Evolutionary conservation across 1,284 basidiomycete genomes (phyloP).

Genomic region (Fomitopsis betulina): DNA sequence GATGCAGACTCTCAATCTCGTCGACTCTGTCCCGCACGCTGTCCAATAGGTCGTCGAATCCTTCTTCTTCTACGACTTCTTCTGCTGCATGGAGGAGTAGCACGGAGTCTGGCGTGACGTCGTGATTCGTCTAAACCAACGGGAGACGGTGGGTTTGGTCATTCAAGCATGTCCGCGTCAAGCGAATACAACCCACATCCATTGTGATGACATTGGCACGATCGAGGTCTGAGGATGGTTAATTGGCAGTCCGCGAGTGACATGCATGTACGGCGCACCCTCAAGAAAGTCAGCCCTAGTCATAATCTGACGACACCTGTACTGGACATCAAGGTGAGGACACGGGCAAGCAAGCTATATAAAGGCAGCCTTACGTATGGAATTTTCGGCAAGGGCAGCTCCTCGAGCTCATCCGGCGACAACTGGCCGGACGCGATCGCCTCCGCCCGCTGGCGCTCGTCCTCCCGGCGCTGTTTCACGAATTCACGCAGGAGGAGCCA

Average conservation of each 20-base stretch:
- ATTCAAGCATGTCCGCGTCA: background rate
- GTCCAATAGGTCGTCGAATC: constrained; percentile 70
- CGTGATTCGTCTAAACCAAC: constrained; percentile 54
- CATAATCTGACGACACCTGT: constrained; percentile 73
- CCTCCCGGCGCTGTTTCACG: constrained; percentile 51
- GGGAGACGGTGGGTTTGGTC: constrained; percentile 1
- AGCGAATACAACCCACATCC: constrained; percentile 48
- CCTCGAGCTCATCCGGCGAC: constrained; percentile 30
- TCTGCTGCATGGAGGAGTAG: constrained; percentile 66
- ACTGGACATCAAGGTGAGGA: constrained; percentile 31
- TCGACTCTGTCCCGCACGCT: constrained; percentile 69
- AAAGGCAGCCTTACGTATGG: constrained; percentile 42
- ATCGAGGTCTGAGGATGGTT: constrained; percentile 46
- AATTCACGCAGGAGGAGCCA: constrained; percentile 73
- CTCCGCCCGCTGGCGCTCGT: constrained; percentile 39
- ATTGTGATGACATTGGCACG: constrained; percentile 69
- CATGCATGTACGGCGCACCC: constrained; percentile 33
- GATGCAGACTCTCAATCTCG: constrained; percentile 68
- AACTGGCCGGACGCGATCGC: constrained; percentile 35
- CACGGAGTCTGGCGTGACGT: constrained; percentile 77
- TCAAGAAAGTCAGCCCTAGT: constrained; percentile 80
- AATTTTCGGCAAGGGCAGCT: constrained; percentile 54
- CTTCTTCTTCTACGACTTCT: constrained; percentile 64
- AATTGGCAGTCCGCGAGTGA: constrained; percentile 2
- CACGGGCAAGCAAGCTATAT: background rate